phyloP scores from a whole-genome alignment of 495 filamentous ascomycete species.

The Penicillium desertorum region DNA sequence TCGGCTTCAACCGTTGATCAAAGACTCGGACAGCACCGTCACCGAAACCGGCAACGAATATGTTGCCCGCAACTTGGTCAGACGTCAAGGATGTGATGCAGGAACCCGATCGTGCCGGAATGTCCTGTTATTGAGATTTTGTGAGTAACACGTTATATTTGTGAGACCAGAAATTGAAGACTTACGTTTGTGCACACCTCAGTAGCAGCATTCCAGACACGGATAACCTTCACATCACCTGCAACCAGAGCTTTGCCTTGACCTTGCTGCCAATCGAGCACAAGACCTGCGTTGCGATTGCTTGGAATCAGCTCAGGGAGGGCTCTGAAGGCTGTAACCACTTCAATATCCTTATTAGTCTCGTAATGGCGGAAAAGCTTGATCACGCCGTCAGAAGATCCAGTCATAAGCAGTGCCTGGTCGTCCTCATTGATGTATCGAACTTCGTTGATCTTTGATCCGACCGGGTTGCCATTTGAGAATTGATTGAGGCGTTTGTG shows the following conservation, averaged over 20 bases:
- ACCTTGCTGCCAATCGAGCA: slow-evolving; percentile 99
- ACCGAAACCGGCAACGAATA: slow-evolving; percentile 94
- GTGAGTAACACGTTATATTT: slow-evolving; percentile 1
- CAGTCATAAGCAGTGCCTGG: slow-evolving; percentile 89
- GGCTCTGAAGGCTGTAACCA: slow-evolving; percentile 91
- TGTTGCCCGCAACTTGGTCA: slow-evolving; percentile 93
- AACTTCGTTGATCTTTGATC: slow-evolving; percentile 89
- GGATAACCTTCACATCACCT: slow-evolving; percentile 91
- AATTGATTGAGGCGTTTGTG: slow-evolving; percentile 75
- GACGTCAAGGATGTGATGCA: slow-evolving; percentile 95
- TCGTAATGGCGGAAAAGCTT: slow-evolving; percentile 91
- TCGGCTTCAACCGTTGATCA: slow-evolving; percentile 78
- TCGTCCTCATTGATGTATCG: slow-evolving; percentile 99
- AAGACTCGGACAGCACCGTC: slow-evolving; percentile 96
- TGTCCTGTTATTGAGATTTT: slow-evolving; percentile 56
- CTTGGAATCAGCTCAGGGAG: slow-evolving; percentile 88
- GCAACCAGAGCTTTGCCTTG: slow-evolving; percentile 90
- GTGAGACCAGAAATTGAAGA: neutral
- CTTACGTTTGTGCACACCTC: slow-evolving; percentile 83
- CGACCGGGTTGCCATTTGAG: slow-evolving; percentile 87
- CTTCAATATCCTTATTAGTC: slow-evolving; percentile 65
- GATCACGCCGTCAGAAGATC: slow-evolving; percentile 90
- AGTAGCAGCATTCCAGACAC: slow-evolving; percentile 91
- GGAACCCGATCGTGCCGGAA: slow-evolving; percentile 90
- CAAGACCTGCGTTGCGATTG: slow-evolving; percentile 88